These are phyloP conservation scores for Aspergillus viridinutans DNA, from an alignment of 2,329 filamentous ascomycete species.

Conservation along the genomic window DNA sequence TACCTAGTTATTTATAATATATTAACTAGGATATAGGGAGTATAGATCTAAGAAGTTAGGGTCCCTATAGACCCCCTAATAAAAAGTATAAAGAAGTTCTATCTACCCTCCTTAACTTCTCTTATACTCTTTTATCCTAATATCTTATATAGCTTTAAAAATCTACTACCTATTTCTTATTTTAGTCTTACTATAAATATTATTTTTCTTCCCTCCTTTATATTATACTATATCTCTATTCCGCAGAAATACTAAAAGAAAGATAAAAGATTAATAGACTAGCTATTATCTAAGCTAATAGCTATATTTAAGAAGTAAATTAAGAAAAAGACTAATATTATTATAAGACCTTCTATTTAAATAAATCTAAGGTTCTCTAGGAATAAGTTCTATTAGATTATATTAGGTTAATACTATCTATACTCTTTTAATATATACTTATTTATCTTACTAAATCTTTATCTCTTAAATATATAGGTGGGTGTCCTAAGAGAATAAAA, in stretches of 20 bases:
- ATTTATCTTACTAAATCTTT: constrained; percentile 7
- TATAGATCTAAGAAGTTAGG: too few species aligned
- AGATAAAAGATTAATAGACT: constrained; percentile 7
- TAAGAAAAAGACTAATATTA: constrained; percentile 7
- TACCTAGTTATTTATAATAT: neutral
- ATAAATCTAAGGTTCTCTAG: constrained; percentile 4
- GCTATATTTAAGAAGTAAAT: constrained; percentile 7
- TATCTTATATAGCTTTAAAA: neutral
- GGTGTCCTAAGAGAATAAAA: constrained; percentile 10
- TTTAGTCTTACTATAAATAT: neutral
- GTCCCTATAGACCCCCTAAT: neutral
- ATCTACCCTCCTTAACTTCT: too few species aligned
- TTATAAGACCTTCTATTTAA: constrained; percentile 7
- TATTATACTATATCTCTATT: neutral
- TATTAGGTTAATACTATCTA: constrained; percentile 5
- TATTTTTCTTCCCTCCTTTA: neutral
- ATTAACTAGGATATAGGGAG: too few species aligned
- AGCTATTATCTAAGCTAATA: constrained; percentile 3
- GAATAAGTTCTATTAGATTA: constrained; percentile 9
- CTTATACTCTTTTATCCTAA: neutral
- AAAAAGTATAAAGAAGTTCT: neutral
- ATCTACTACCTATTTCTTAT: neutral
- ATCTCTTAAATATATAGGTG: constrained; percentile 3
- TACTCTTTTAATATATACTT: constrained; percentile 3
- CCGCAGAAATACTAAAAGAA: constrained; percentile 4